Percentiles rank a stretch among this genome's conserved stretches.
Conservation (phyloP, 768 basidiomycete species). For the Tricholoma bakamatsutake region DNA sequence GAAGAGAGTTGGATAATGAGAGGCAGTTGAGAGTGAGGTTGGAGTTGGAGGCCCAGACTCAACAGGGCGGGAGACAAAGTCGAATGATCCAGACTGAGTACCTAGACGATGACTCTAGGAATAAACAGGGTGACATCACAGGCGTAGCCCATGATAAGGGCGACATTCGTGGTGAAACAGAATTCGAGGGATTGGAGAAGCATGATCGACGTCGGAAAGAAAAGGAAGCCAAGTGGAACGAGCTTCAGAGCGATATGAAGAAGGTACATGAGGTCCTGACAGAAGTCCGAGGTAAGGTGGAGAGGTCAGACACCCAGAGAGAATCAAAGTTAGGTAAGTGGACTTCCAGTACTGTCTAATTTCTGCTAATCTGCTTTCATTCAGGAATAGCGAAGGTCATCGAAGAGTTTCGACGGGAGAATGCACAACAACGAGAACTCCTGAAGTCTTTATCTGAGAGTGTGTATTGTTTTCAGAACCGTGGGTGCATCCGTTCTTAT, state of each 20-base stretch:
- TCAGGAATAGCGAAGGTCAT: constrained; percentile 58
- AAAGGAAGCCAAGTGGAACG: background rate
- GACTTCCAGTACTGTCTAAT: background rate
- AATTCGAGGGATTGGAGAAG: background rate
- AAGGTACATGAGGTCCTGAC: background rate
- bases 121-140: background rate
- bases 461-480: constrained; percentile 23
- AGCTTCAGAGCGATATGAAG: background rate
- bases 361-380: background rate
- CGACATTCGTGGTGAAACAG: background rate
- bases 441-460: constrained; percentile 51
- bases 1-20: background rate
- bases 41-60: background rate
- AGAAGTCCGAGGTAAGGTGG: background rate
- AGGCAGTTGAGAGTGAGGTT: background rate
- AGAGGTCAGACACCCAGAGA: background rate
- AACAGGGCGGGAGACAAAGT: background rate
- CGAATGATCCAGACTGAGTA: background rate
- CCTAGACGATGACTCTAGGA: background rate
- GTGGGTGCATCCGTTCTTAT: background rate
- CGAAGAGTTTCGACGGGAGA: constrained; percentile 53
- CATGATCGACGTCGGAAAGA: background rate
- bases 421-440: constrained; percentile 51
- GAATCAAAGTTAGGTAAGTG: background rate
- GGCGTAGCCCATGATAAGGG: background rate